A percentile compares a stretch with the other conserved stretches of the same genome.
phyloP scores from a whole-genome alignment of 2,329 filamentous ascomycete species.

The Amauroascus niger region DNA sequence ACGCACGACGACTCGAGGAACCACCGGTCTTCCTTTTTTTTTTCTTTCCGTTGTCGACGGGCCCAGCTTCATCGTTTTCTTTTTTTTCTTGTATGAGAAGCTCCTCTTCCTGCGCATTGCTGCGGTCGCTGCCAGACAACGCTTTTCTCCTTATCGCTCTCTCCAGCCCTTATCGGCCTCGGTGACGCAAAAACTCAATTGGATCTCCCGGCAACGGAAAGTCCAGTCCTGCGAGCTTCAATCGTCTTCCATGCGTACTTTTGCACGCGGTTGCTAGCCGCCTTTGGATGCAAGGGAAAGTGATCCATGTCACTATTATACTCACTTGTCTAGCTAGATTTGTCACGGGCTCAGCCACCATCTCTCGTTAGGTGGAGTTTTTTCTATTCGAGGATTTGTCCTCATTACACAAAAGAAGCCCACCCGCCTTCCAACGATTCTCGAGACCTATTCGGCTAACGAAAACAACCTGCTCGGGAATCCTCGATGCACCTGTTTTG shows the following conservation, averaged over 20 bases:
- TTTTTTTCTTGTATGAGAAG: no score
- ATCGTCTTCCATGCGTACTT: background rate
- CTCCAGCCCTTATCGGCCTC: background rate
- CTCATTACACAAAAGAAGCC: background rate
- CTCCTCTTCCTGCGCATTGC: background rate
- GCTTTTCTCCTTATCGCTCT: background rate
- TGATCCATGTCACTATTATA: background rate
- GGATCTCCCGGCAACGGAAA: background rate
- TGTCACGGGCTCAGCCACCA: background rate
- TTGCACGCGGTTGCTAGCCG: background rate
- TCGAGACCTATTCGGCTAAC: background rate
- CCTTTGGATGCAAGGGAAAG: background rate
- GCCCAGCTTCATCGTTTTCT: background rate
- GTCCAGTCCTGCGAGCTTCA: background rate
- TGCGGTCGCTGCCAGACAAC: background rate
- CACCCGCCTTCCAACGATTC: background rate
- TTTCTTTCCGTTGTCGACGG: background rate
- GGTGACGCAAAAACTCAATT: constrained; percentile 1
- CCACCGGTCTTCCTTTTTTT: no score
- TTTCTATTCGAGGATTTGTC: no score
- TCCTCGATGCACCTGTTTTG: background rate
- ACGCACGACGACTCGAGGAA: background rate
- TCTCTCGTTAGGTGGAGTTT: no score
- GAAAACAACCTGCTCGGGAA: background rate
- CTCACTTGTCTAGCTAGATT: no score